Percentiles rank a stretch among this genome's conserved stretches.
These are phyloP conservation scores for Pichia exigua DNA, from an alignment of 805 yeast species.

Conservation along the genomic window DNA sequence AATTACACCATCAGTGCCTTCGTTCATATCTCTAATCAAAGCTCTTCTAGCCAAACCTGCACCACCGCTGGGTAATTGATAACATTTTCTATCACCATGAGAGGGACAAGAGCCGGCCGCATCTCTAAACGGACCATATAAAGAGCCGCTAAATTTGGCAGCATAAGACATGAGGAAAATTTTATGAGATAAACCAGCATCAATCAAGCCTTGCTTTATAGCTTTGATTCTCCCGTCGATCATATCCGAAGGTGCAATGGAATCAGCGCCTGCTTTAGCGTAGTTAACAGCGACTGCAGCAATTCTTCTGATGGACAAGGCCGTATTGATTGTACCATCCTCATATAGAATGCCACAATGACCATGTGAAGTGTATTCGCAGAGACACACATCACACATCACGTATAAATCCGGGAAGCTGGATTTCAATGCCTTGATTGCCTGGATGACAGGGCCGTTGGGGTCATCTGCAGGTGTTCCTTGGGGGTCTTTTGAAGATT, in stretches of 20 bases:
- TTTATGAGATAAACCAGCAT: conserved; percentile 76
- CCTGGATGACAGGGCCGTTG: conserved; percentile 84
- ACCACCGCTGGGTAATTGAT: conserved; percentile 91
- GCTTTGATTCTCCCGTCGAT: conserved; percentile 90
- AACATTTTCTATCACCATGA: conserved; percentile 84
- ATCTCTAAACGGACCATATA: conserved; percentile 96
- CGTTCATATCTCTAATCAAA: conserved; percentile 70
- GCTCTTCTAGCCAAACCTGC: conserved; percentile 94
- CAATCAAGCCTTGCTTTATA: conserved; percentile 77
- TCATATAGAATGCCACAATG: conserved; percentile 90
- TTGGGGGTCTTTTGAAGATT: conserved; percentile 65
- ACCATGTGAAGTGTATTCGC: conserved; percentile 97
- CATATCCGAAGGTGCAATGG: conserved; percentile 97
- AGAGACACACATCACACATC: conserved; percentile 90
- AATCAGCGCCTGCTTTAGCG: conserved; percentile 91
- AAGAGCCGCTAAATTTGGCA: conserved; percentile 84
- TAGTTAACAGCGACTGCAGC: conserved; percentile 94
- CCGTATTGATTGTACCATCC: conserved; percentile 79
- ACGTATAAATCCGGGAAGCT: conserved; percentile 78
- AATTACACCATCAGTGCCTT: conserved; percentile 94
- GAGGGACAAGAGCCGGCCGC: conserved; percentile 92
- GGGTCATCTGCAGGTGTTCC: conserved; percentile 96
- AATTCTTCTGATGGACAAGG: conserved; percentile 65
- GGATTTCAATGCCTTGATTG: conserved; percentile 55
- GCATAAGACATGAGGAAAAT: conserved; percentile 88